Base-by-base conservation (phyloP, 176 grass and related monocot species). In the Juncus effusus region DNA sequence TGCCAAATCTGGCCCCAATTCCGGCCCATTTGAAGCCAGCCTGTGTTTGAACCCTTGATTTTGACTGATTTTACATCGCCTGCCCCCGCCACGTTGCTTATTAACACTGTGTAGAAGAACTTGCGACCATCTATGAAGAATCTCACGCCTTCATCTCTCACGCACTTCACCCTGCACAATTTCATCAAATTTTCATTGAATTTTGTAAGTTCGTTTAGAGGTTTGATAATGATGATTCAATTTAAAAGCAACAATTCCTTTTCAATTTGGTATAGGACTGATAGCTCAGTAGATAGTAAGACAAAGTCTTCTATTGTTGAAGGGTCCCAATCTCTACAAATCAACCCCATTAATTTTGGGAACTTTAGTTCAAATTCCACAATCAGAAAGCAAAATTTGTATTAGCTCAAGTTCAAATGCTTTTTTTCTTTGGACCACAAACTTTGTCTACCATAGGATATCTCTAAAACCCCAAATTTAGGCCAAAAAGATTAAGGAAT, bases 1-100 rank as follows among this genome's bases (percentile, higher is more conserved):
- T 99, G 94, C 94, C 94, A 99, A 58, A 86, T 75, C 77, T 99
- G 94, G 16, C 94, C 94, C 94, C 88, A 99, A 53, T 74, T 99
- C 40, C 94, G 88, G 52, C 83, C 88, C 94, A 99, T 99, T 0
- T 86, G 62, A 59, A 99, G 76, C 94, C 94, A 99, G 13, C 94
- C 94, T 2, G 78, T 90, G 36, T 69, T 79, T 10, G 83, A 82
- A 54, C 89, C 85, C 82, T 99, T 99, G 64, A 93, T 76, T 41
- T 99, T 99, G 59, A 93, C 88, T 42, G 83, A 83, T n/a, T 45
- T 80, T 37, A 99, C 60, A 75, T 99, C 89, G 0, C 94, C 94
- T 0, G 85, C 88, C 0, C 94, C 94, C 6, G 88, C 94, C 16
- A 99, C 94, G 3, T 99, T 99, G 80, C 89, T 93, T 55, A 99